Evolutionary conservation across 2,329 filamentous ascomycete genomes (phyloP).

Genomic region (Trichoderma atrobrunneum): DNA sequence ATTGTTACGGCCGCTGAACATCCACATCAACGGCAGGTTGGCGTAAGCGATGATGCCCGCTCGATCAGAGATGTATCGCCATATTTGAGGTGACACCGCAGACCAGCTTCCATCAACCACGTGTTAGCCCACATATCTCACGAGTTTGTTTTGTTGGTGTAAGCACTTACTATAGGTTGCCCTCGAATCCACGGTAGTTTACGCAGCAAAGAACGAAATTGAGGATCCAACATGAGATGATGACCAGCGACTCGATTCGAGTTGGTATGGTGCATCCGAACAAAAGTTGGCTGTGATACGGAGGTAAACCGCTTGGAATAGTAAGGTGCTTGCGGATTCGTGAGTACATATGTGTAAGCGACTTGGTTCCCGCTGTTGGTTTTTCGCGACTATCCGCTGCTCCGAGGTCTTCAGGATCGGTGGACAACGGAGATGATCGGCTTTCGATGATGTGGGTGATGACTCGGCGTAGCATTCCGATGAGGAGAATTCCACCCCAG

Average conservation of each 20-base stretch:
- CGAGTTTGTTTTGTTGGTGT: not conserved
- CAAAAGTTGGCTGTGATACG: not conserved
- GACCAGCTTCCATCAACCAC: not conserved
- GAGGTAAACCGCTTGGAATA: not conserved
- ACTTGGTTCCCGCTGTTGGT: not conserved
- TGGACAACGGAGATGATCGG: not conserved
- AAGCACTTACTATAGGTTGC: constrained; percentile 1
- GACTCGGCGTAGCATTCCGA: not conserved
- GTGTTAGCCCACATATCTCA: not conserved
- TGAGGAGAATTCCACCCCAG: not conserved
- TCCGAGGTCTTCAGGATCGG: not conserved
- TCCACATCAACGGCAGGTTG: constrained; percentile 2
- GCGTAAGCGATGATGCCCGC: not conserved
- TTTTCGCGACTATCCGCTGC: constrained; percentile 3
- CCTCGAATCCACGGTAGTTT: not conserved
- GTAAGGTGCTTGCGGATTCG: not conserved
- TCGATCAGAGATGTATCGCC: not conserved
- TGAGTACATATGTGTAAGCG: not conserved
- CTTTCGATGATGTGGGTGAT: not conserved
- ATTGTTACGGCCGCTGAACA: constrained; percentile 36
- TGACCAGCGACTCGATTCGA: not conserved
- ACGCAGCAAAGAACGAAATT: constrained; percentile 7
- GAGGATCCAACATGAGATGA: not conserved
- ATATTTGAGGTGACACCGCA: not conserved
- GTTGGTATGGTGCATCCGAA: constrained; percentile 12